Percentiles rank a stretch among this genome's conserved stretches.
Evolutionary conservation across 1,139 yeast genomes (phyloP).

Genomic region (Taiozyma sp.): DNA sequence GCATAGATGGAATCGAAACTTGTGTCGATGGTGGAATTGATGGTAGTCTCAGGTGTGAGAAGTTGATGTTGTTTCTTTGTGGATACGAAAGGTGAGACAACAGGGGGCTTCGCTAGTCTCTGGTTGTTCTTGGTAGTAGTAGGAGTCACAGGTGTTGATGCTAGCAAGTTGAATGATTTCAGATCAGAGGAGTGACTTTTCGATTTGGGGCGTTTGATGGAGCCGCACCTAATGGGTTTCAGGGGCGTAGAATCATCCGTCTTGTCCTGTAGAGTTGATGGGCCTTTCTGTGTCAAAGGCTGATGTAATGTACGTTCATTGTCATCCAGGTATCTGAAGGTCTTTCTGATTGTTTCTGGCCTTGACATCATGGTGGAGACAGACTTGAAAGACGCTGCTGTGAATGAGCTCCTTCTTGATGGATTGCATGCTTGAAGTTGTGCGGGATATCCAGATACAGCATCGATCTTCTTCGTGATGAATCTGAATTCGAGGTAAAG

Average conservation of each 20-base stretch:
- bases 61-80: neutral
- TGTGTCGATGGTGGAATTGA: neutral
- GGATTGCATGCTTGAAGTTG: neutral
- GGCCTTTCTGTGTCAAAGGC: neutral
- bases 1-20: slow-evolving; percentile 1
- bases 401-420: neutral
- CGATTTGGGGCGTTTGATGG: slow-evolving; percentile 2
- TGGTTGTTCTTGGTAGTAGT: neutral
- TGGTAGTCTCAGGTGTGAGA: neutral
- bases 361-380: neutral
- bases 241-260: slow-evolving; percentile 4
- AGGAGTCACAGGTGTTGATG: neutral
- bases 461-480: slow-evolving; percentile 24
- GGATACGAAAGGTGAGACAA: neutral
- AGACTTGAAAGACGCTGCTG: neutral
- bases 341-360: neutral
- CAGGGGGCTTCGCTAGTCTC: neutral
- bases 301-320: neutral
- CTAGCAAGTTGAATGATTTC: slow-evolving; percentile 12
- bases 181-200: slow-evolving; percentile 5
- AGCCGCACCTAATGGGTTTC: slow-evolving; percentile 20
- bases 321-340: slow-evolving; percentile 1
- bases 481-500: slow-evolving; percentile 43
- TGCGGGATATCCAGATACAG: neutral
- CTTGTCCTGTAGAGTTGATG: neutral